Evolutionary conservation across 768 basidiomycete species (phyloP), one percentile per base, ranked within the genome.

Genomic region (Daedaleopsis sinensis): DNA sequence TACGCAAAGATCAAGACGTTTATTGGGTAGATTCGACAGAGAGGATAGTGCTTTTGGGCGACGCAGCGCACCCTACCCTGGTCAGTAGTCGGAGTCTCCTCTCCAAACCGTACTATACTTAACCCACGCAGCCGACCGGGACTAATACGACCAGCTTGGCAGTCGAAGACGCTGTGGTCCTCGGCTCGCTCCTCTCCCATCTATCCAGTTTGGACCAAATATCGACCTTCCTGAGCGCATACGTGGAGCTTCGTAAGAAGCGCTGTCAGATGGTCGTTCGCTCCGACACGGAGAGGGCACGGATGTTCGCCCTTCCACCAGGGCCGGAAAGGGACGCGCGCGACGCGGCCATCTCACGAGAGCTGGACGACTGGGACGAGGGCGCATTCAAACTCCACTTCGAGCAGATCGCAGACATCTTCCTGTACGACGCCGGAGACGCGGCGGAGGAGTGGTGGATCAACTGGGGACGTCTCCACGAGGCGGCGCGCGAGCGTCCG

Each of bases 371-470:
- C 55, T 79, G 81, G 71, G 81, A 84, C 62, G 81, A 82, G 58
- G 73, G 71, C 23, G 68, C 72, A 36, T 76, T 84, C 59, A 74
- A 72, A 55, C 71, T 70, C 38, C 76, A 83, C 58, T 87, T 86
- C 81, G 84, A 84, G 46, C 76, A 78, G 42, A 78, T 85, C 61
- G 73, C 82, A 53, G 77, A 76, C 23, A 63, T 86, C 61, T 83
- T 80, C 54, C 72, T 74, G 15, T 82, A 85, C 64, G 80, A 84
- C 64, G 79, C 84, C 9, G 77, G 74, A 42, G 85, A 88, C 48
- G 76, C 79, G 50, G 86, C 83, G 27, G 84, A 85, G 43, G 84
- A 86, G 66, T 88, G 84, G 84, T 88, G 84, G 85, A 76, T 81
- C 13, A 82, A 81, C 39, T 85, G 83, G 83, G 84, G 84, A 5